A percentile compares a stretch with the other conserved stretches of the same genome.
These are phyloP conservation scores for Plantago major DNA, from an alignment of 257 asterid species.

Conservation along the genomic window DNA sequence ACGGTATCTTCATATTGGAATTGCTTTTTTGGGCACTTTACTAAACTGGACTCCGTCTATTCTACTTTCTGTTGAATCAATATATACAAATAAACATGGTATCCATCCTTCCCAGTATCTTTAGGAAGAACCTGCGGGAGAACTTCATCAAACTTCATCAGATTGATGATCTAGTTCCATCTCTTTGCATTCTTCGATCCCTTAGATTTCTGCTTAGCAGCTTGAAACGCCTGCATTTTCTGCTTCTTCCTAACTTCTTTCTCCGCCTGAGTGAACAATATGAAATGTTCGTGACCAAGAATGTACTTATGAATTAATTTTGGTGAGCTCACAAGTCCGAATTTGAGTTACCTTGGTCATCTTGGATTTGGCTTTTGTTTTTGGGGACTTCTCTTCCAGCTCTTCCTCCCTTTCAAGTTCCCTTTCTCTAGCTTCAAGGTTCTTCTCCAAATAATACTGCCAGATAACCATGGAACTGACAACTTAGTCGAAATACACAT, in stretches of 20 bases:
- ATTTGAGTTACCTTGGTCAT: slow-evolving; percentile 75
- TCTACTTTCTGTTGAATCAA: no score
- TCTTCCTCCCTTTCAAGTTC: slow-evolving; percentile 99
- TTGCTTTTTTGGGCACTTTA: no score
- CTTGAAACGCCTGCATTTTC: slow-evolving; percentile 90
- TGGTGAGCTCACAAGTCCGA: not conserved
- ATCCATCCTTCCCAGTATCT: no score
- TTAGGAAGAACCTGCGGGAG: no score
- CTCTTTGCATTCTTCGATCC: slow-evolving; percentile 70
- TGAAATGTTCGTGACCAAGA: not conserved
- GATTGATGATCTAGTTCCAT: slow-evolving; percentile 83
- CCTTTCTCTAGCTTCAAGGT: slow-evolving; percentile 84
- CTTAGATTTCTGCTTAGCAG: slow-evolving; percentile 90
- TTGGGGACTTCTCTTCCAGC: slow-evolving; percentile 85
- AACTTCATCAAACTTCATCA: no score
- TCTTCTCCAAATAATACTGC: slow-evolving; percentile 98
- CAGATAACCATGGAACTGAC: not conserved
- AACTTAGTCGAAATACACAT: not conserved
- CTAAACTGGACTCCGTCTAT: no score
- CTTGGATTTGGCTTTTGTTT: slow-evolving; percentile 95
- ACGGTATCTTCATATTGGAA: no score
- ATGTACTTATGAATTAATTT: not conserved
- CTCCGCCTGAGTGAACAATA: slow-evolving; percentile 55
- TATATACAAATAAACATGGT: not conserved
- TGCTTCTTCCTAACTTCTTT: slow-evolving; percentile 91